These are phyloP conservation scores for Ophiostoma sp. DNA, from an alignment of 2,329 filamentous ascomycete species.

Conservation along the genomic window DNA sequence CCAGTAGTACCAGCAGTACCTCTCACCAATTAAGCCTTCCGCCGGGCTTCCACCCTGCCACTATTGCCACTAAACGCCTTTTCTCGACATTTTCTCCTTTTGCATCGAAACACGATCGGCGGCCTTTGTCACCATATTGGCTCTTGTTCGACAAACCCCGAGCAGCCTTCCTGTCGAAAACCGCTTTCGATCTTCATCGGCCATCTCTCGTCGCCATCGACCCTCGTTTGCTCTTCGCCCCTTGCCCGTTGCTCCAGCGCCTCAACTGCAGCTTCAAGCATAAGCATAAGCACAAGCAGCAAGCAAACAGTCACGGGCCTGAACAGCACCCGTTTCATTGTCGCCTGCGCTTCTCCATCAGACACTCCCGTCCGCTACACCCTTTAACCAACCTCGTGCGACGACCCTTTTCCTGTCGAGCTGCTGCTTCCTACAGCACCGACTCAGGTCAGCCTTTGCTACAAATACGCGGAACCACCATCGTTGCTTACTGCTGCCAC, in stretches of 20 bases:
- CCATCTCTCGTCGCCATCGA: not conserved
- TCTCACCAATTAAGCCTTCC: not conserved
- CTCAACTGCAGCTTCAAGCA: not conserved
- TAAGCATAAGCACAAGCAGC: not conserved
- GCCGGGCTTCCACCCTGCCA: not conserved
- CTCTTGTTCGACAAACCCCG: not conserved
- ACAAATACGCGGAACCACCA: not conserved
- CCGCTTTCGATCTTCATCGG: not conserved
- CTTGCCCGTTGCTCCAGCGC: not conserved
- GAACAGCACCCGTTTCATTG: slow-evolving; percentile 9
- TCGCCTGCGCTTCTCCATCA: not conserved
- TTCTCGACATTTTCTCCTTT: not conserved
- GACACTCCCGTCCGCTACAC: not conserved
- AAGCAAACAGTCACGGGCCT: not conserved
- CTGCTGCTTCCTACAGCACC: not conserved
- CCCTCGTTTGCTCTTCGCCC: not conserved
- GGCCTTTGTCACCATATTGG: slow-evolving; percentile 5
- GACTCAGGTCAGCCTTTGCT: not conserved
- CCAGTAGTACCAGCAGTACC: not conserved
- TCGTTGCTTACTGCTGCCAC: not conserved
- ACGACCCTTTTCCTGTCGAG: not conserved
- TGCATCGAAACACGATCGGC: slow-evolving; percentile 11
- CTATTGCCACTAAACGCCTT: not conserved
- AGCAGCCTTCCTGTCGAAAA: not conserved
- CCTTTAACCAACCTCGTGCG: not conserved